Percentiles rank a stretch among this genome's conserved stretches.
phyloP scores from a whole-genome alignment of 768 basidiomycete species.

The Favolaschia claudopus region DNA sequence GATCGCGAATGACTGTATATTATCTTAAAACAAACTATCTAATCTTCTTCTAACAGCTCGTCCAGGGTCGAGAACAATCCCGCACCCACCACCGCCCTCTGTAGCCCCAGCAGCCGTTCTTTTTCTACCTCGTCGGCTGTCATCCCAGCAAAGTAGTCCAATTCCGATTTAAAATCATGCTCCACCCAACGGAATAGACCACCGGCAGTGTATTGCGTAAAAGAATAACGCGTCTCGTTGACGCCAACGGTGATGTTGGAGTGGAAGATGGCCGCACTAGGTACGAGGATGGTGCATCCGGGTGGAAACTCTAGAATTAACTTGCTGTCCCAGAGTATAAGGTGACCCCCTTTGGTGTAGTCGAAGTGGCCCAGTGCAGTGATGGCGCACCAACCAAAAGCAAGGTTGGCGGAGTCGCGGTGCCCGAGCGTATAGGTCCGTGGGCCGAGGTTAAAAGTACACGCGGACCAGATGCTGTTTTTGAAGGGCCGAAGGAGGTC shows the following conservation, averaged over 20 bases:
- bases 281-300: constrained; percentile 34
- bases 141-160: too few relatives aligned
- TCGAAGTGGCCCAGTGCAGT: neutral
- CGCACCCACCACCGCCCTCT: too few relatives aligned
- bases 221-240: neutral
- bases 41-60: too few relatives aligned
- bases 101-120: too few relatives aligned
- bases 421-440: neutral
- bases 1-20: too few relatives aligned
- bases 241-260: constrained; percentile 27
- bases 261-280: constrained; percentile 34
- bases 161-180: constrained; percentile 26
- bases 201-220: neutral
- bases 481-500: constrained; percentile 20
- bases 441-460: constrained; percentile 36
- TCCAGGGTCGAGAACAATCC: too few relatives aligned
- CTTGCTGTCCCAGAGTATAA: constrained; percentile 36
- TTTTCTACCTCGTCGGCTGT: too few relatives aligned
- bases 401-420: neutral
- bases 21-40: too few relatives aligned
- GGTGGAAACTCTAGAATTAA: constrained; percentile 34
- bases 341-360: constrained; percentile 8
- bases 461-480: constrained; percentile 29
- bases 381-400: neutral
- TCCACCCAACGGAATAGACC: constrained; percentile 16